phyloP scores from a whole-genome alignment of 176 grass and related monocot genomes.

The Oryza coarctata region DNA sequence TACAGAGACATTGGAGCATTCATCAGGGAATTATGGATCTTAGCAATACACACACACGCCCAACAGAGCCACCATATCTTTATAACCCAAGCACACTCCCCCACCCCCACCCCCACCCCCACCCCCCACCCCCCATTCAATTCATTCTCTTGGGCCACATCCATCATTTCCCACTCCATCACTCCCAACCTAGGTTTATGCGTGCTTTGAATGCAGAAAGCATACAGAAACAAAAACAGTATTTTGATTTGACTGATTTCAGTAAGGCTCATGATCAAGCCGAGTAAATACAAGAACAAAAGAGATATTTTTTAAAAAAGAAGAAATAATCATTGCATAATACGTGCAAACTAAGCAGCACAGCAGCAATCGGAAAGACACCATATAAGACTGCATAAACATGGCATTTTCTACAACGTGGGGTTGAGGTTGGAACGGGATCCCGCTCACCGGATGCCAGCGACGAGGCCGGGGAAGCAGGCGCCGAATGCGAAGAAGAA shows the following conservation, averaged over 20 bases:
- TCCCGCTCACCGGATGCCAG: conserved; percentile 52
- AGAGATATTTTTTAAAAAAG: neutral
- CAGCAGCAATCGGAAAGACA: too few relatives aligned
- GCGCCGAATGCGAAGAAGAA: conserved; percentile 10
- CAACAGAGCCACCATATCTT: neutral
- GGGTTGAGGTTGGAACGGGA: neutral
- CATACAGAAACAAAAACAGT: neutral
- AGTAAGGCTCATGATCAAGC: neutral
- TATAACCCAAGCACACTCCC: neutral
- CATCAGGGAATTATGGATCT: neutral
- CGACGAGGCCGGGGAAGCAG: conserved; percentile 6
- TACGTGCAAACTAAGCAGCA: neutral
- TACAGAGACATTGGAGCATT: neutral
- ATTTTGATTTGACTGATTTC: neutral
- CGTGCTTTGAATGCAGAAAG: neutral
- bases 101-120: too few relatives aligned
- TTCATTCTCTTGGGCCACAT: too few relatives aligned
- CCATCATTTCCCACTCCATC: neutral
- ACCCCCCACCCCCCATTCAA: too few relatives aligned
- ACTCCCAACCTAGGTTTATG: neutral
- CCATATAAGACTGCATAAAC: too few relatives aligned
- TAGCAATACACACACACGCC: neutral
- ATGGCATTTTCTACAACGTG: neutral
- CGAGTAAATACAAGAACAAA: neutral
- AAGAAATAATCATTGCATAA: neutral